phyloP scores from a whole-genome alignment of 1,284 basidiomycete genomes.

The Apiotrichum laibachii region DNA sequence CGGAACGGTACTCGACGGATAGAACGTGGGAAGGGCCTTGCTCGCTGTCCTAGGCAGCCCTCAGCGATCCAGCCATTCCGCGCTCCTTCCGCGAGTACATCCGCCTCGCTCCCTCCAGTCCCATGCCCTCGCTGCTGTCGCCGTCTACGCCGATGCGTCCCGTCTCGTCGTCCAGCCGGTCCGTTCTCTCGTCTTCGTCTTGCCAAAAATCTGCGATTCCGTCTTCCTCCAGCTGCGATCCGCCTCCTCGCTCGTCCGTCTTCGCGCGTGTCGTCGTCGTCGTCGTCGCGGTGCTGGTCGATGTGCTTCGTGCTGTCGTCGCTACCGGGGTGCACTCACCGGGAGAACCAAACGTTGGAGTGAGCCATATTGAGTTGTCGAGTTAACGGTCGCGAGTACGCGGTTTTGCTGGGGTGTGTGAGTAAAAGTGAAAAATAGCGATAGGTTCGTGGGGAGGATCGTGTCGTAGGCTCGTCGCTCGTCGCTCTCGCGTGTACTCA shows the following conservation, averaged over 20 bases:
- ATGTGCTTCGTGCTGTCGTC: no score
- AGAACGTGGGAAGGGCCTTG: no score
- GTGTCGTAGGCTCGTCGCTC: background rate
- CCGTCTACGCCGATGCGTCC: no score
- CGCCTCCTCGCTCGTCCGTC: background rate
- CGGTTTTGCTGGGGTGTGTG: conserved; percentile 14
- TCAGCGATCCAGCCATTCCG: no score
- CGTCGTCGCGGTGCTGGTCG: background rate
- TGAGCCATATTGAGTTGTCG: conserved; percentile 46
- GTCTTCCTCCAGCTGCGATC: background rate
- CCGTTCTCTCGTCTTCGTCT: background rate
- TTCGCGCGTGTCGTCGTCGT: background rate
- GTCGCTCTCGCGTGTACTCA: conserved; percentile 6
- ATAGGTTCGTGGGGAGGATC: no score
- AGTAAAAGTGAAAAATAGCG: background rate
- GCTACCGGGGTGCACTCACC: conserved; percentile 29
- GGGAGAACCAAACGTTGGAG: conserved; percentile 54
- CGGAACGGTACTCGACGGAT: no score
- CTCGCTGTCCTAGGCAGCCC: no score
- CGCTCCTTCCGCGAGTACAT: no score
- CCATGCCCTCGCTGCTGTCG: no score
- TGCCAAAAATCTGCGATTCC: background rate
- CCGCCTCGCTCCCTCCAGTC: no score
- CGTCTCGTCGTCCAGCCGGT: background rate
- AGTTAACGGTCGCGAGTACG: conserved; percentile 8